phyloP scores from a whole-genome alignment of 805 yeast species.

The Wickerhamomyces bisporus region DNA sequence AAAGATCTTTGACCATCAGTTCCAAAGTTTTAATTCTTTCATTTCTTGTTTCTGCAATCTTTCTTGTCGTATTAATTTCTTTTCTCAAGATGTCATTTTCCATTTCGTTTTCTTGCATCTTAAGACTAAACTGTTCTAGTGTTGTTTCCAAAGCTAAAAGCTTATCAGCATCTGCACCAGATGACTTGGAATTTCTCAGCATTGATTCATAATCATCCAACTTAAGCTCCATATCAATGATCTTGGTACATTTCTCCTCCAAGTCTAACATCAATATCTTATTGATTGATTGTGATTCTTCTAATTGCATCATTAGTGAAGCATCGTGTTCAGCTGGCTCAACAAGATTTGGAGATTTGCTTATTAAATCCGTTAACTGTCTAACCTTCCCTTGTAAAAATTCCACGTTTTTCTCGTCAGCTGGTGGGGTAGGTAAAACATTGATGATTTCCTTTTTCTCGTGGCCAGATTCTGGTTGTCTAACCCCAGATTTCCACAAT shows the following conservation, averaged over 20 bases:
- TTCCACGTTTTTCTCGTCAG: not conserved
- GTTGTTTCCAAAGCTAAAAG: conserved; percentile 52
- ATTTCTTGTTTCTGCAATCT: conserved; percentile 53
- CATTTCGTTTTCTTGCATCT: conserved; percentile 55
- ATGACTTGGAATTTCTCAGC: conserved; percentile 15
- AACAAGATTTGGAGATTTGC: conserved; percentile 9
- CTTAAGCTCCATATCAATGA: conserved; percentile 36
- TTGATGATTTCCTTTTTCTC: too few species aligned
- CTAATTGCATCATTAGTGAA: conserved; percentile 7
- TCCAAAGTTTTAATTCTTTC: conserved; percentile 53
- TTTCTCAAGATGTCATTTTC: conserved; percentile 53
- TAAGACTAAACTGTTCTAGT: conserved; percentile 49
- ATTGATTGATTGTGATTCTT: conserved; percentile 18
- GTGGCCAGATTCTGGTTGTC: too few species aligned
- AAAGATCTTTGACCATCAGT: conserved; percentile 43
- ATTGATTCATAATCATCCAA: conserved; percentile 35
- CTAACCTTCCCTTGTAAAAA: conserved; percentile 8
- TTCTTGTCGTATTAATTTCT: conserved; percentile 50
- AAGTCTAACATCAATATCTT: conserved; percentile 21
- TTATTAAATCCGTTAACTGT: conserved; percentile 12
- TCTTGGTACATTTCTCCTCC: conserved; percentile 21
- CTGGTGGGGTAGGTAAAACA: conserved; percentile 5
- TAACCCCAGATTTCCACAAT: conserved; percentile 18
- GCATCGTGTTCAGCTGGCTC: not conserved
- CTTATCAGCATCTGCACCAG: conserved; percentile 24